Evolutionary conservation across 768 basidiomycete species (phyloP).

Genomic region (Lentinus brumalis): DNA sequence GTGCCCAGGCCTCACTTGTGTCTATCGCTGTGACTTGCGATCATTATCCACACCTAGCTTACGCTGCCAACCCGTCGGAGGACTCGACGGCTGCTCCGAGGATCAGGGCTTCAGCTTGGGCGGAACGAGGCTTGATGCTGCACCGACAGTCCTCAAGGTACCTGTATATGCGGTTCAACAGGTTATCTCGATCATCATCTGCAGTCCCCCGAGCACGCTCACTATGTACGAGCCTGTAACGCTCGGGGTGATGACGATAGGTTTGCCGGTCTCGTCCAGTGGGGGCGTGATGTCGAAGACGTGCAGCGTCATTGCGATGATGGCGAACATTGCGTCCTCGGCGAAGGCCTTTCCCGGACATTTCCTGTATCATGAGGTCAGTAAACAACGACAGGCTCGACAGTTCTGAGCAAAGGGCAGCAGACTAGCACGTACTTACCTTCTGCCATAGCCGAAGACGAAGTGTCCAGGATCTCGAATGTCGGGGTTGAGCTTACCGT

Average conservation of each 20-base stretch:
- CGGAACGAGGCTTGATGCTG: slow-evolving; percentile 28
- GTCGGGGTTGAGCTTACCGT: not conserved
- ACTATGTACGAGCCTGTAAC: not conserved
- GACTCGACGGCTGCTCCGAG: not conserved
- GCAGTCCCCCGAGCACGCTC: no score
- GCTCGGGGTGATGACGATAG: not conserved
- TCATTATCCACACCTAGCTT: no score
- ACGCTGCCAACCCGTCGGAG: no score
- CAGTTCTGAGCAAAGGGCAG: not conserved
- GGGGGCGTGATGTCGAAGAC: slow-evolving; percentile 1
- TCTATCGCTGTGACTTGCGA: no score
- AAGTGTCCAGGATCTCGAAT: slow-evolving; percentile 8
- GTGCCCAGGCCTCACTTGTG: no score
- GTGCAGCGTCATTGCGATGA: slow-evolving; percentile 7
- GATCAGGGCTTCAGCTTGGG: slow-evolving; percentile 24
- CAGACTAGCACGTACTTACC: not conserved
- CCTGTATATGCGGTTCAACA: not conserved
- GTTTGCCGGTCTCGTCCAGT: slow-evolving; percentile 4
- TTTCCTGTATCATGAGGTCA: not conserved
- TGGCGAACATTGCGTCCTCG: slow-evolving; percentile 7
- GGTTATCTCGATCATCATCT: no score
- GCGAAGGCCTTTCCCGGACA: slow-evolving; percentile 14
- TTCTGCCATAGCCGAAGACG: slow-evolving; percentile 16
- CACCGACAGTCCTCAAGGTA: slow-evolving; percentile 17
- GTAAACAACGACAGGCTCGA: no score